Percentiles rank a stretch among this genome's conserved stretches.
These are phyloP conservation scores for Xylaria intraflava DNA, from an alignment of 495 filamentous ascomycete species.

Conservation along the genomic window DNA sequence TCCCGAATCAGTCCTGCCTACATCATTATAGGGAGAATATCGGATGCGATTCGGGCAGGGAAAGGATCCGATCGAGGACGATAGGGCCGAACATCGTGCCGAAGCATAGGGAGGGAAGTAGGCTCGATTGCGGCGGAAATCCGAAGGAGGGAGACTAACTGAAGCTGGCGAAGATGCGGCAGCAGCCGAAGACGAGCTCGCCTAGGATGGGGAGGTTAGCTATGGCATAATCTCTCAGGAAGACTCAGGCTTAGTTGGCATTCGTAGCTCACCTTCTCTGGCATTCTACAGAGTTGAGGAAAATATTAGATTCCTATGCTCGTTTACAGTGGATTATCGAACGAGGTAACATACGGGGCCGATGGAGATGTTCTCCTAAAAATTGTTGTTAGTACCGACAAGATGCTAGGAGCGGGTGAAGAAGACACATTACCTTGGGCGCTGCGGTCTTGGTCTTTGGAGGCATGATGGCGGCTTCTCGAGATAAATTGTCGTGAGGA, in stretches of 20 bases:
- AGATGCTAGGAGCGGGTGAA: neutral
- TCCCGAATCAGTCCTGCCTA: neutral
- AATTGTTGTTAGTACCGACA: neutral
- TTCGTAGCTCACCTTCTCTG: constrained; percentile 63
- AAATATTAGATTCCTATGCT: constrained; percentile 1
- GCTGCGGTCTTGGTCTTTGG: constrained; percentile 71
- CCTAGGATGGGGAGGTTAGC: constrained; percentile 42
- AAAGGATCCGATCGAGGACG: neutral
- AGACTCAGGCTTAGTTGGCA: neutral
- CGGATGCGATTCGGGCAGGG: neutral
- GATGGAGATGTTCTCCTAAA: constrained; percentile 96
- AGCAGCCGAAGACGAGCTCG: constrained; percentile 97
- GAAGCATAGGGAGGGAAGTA: neutral
- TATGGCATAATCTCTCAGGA: neutral
- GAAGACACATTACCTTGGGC: constrained; percentile 29
- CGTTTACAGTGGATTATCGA: neutral
- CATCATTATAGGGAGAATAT: neutral
- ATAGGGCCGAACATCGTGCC: neutral
- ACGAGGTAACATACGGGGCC: constrained; percentile 59
- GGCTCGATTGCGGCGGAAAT: neutral
- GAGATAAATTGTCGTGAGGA: constrained; percentile 13
- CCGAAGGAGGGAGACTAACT: constrained; percentile 29
- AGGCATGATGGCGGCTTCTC: constrained; percentile 54
- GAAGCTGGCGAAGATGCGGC: constrained; percentile 98
- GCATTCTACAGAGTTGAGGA: constrained; percentile 33